These are phyloP conservation scores for Cryoendolithus antarcticus DNA, from an alignment of 2,329 filamentous ascomycete species.

Conservation along the genomic window DNA sequence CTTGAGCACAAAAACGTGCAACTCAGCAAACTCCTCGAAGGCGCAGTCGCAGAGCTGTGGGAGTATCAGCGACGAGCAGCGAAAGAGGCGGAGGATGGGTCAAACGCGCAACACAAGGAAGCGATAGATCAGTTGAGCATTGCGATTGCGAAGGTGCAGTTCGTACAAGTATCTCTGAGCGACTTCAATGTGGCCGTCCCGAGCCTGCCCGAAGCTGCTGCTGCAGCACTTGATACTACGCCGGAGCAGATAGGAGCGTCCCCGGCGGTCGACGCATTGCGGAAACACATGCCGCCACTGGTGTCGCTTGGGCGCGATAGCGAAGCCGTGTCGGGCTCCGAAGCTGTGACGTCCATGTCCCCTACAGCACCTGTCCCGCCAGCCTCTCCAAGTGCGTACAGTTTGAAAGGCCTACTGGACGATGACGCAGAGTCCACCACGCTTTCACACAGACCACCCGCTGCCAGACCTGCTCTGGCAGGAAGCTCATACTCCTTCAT, in stretches of 20 bases:
- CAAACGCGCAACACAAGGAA: slow-evolving; percentile 15
- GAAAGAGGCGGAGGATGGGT: slow-evolving; percentile 29
- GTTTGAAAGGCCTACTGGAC: too few relatives aligned
- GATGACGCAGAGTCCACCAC: neutral
- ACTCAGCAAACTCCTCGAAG: slow-evolving; percentile 55
- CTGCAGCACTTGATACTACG: neutral
- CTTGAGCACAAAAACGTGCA: slow-evolving; percentile 55
- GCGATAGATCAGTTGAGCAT: slow-evolving; percentile 31
- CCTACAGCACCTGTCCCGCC: too few relatives aligned
- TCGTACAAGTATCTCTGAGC: slow-evolving; percentile 38
- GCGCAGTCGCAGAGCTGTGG: slow-evolving; percentile 52
- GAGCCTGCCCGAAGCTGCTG: slow-evolving; percentile 21
- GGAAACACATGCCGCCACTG: neutral
- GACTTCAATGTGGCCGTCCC: slow-evolving; percentile 21
- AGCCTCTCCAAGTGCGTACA: too few relatives aligned
- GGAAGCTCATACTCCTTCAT: slow-evolving; percentile 73
- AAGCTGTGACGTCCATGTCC: too few relatives aligned
- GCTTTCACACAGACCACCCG: neutral
- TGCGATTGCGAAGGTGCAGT: slow-evolving; percentile 39
- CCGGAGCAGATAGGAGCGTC: neutral
- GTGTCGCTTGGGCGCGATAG: too few relatives aligned
- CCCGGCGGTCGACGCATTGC: neutral
- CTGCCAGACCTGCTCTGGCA: slow-evolving; percentile 44
- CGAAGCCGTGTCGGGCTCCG: too few relatives aligned
- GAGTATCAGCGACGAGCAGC: slow-evolving; percentile 38